Evolutionary conservation across 2,329 filamentous ascomycete species (phyloP), one percentile per base, ranked within the genome.

Genomic region (Escovopsis sp.): DNA sequence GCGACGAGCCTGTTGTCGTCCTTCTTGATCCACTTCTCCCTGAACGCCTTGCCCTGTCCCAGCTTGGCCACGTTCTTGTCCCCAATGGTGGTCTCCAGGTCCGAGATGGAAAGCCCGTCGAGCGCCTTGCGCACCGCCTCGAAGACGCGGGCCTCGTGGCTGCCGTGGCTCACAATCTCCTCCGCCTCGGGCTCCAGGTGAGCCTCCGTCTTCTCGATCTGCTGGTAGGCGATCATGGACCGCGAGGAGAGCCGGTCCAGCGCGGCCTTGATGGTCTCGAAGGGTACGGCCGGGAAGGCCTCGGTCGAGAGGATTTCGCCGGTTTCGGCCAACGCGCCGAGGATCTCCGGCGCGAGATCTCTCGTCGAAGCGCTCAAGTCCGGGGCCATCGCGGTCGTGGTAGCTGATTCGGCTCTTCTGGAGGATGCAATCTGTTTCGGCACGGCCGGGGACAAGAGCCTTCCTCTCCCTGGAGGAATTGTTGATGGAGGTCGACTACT

Each of bases 21-120:
- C 47, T 70, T 73, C 63, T 76, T 80, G 47, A 82, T 81, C 79
- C 78, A 83, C 57, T 79, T 81, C 61, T 79, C 74, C 57, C 76
- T 93, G 69, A 96, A 94, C 30, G 89, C 89, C 66, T 91, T 94
- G 53, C 87, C 87, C 59, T 91, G 83, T n/a, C 91, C 91, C 46
- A 95, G 70, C 65, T 85, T 89, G 39, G 80, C 71, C 36, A 76
- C 80, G 38, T 67, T 78, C 60, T 84, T 84, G 60, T 83, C 77
- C 43, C 83, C 81, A 49, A 89, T 78, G 42, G 67, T 67, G 57
- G 67, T 68, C 63, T 81, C 74, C 43, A 88, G 67, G 50, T 89
- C 84, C 49, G 73, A 67, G 45, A 96, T 81, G 49, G 83, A 82
- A 60, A 95, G 70, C 16, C 87, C 88, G 56, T 89, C 86, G 49